Base-by-base conservation (phyloP, 2,329 filamentous ascomycete species). In the Diaporthe vaccinii region DNA sequence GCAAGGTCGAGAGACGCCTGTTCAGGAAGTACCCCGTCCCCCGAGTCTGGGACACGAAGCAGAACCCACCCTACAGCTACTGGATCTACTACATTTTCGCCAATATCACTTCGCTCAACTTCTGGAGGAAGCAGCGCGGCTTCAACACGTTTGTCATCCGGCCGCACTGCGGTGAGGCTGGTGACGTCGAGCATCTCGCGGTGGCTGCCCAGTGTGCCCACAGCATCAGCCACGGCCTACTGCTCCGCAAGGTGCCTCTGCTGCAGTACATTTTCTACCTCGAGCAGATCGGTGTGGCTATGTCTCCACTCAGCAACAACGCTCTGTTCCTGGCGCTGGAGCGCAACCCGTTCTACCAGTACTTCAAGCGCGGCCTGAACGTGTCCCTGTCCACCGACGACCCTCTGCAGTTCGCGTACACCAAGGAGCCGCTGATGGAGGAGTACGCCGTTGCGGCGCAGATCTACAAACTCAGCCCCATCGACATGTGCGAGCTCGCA, bases 221-320 rank as follows among this genome's bases (percentile, higher is more conserved):
- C 84, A 98, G 96, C 82, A 99, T 99, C 84, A 98, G 95, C 80
- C 97, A 99, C 82, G 97, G 97, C 28, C 90, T 99, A 73, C 86
- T 98, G 73, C 89, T 99, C 53, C 93, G 97, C 77, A 99, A 99
- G 83, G 96, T 98, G 3, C 97, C 97, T 2, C 86, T 99, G 76
- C 86, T 99, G 73, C 97, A 99, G 84, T 99, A 99, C 84, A 92
- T 98, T 69, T 99, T 98, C 86, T 99, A 99, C 81, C 91, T 99
- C 28, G 96, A 99, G 82, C 96, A 98, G 82, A 98, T 99, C 77
- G 97, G 97, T 75, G 97, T 99, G 77, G 97, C 97, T 76, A 99
- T 99, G 97, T 98, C 96, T n/a, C 97, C 97, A 3, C 89, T 99
- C 61, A 98, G 95, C 84, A 99, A 99, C 87, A 99, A 99, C 80